Base-by-base conservation (phyloP, 2,329 filamentous ascomycete species). In the Aspergillus sp. region DNA sequence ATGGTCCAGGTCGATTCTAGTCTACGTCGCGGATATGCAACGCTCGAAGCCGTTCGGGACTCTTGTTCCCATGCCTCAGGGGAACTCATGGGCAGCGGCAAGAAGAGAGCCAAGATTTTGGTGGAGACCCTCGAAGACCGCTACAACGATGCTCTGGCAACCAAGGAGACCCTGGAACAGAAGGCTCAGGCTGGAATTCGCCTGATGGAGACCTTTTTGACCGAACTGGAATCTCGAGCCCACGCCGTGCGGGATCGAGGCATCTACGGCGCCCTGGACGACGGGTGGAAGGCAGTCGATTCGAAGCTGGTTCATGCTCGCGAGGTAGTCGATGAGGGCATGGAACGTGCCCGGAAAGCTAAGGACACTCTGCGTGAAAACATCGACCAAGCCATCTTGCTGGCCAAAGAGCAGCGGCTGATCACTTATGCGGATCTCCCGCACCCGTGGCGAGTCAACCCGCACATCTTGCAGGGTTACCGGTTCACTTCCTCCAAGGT, bases 401-500 rank as follows among this genome's bases (percentile, higher is more conserved):
- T 87, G 58, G 92, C 93, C 29, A 85, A 89, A 66, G 88, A 96
- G 71, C 85, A 91, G 53, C 91, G 93, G 52, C 83, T 97, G 14
- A 90, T 99, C 66, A 84, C 85, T 62, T 99, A 98, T 78, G 87
- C 96, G 51, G 92, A 97, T 70, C 83, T 99, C 5, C 95, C 95
- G 1, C 82, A 90, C 42, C 95, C 95, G 0, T 99, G 95, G 95
- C 86, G 90, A 61, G 89, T 96, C 71, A 99, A 99, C 77, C 92
- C 93, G 2, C 92, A 99, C 77, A 98, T 99, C 72, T 82, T 88
- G 54, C 87, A 86, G 56, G 95, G 95, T 18, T 99, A 99, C 75
- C 93, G 95, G 54, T 99, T 99, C 80, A 90, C 87, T 62, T 91
- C 96, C 70, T 92, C 91, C 60, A 96, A 96, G 75, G 81, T 94